Base-by-base conservation (phyloP, 495 filamentous ascomycete genomes). In the Aspergillus sclerotioniger region DNA sequence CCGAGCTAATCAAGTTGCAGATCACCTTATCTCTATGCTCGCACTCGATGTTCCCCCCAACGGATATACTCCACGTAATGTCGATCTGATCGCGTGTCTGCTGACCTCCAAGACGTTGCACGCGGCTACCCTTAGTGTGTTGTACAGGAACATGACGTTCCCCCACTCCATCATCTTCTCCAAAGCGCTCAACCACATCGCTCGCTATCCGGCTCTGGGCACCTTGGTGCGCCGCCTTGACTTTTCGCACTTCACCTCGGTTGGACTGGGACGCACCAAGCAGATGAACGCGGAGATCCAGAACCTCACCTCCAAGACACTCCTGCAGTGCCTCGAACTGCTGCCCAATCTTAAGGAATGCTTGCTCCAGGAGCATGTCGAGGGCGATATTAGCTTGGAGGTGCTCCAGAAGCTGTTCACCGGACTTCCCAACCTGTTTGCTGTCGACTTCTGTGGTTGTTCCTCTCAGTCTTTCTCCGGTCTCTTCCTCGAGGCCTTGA, bases 191-290 rank as follows among this genome's bases (percentile, higher is more conserved):
- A 74, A 79, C 55, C 89, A 90, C 64, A 74, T 94, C 63, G 72
- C 79, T 15, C 77, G 81, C 49, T 84, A 92, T 67, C 85, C 85
- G 12, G 81, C 85, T 12, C 78, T 92, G 51, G 90, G 91, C 16
- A 88, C 86, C 32, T 84, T 94, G 53, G 90, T 94, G 35, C 84
- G 87, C 51, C 86, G 91, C 41, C 75, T 94, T 28, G 91, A 96
- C 72, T 92, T 96, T 70, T 91, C 89, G 44, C 89, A 92, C 76
- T 93, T 92, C 73, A 94, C 90, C 66, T 90, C 90, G 6, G 82
- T 89, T 16, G 89, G 89, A 25, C 77, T 92, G 35, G 91, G 92
- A 63, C 83, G 87, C 50, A 93, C 88, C 45, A 88, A 84, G 63
- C 84, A 88, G 73, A 88, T 91, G 82, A 90, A 91, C 46, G 76